Percentiles rank a stretch among this genome's conserved stretches.
Evolutionary conservation across 225 moss, liverwort and hornwort genomes (phyloP).

Genomic region (Asterella californica): DNA sequence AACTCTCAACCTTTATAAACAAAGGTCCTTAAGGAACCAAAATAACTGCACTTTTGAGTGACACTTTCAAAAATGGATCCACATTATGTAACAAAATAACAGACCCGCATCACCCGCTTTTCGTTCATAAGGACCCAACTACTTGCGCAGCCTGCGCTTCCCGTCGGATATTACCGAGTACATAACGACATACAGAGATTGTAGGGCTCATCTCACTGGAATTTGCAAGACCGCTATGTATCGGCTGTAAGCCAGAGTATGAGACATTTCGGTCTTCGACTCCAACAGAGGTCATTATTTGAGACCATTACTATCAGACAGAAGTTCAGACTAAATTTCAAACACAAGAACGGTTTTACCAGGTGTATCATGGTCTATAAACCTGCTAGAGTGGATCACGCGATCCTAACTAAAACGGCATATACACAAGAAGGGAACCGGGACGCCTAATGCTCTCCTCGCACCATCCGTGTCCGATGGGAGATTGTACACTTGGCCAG

Average conservation of each 20-base stretch:
- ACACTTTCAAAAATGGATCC: neutral
- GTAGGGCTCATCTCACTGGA: neutral
- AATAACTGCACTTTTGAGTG: no score
- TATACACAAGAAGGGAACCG: neutral
- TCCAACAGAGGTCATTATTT: neutral
- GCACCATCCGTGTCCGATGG: neutral
- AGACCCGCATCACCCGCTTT: neutral
- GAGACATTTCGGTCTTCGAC: no score
- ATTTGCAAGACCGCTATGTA: neutral
- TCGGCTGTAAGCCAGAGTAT: neutral
- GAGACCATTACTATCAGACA: neutral
- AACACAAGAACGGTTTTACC: neutral
- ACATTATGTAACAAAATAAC: no score
- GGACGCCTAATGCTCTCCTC: neutral
- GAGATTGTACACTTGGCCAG: neutral
- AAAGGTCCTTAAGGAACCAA: neutral
- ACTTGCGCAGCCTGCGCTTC: neutral
- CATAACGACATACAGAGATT: neutral
- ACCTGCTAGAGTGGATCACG: neutral
- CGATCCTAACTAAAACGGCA: neutral
- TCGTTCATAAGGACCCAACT: neutral
- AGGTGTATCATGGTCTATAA: neutral
- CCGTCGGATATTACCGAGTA: neutral
- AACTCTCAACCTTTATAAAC: neutral
- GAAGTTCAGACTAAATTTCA: neutral